These are phyloP conservation scores for Aphanoascus verrucosus DNA, from an alignment of 2,329 filamentous ascomycete species.

Conservation along the genomic window DNA sequence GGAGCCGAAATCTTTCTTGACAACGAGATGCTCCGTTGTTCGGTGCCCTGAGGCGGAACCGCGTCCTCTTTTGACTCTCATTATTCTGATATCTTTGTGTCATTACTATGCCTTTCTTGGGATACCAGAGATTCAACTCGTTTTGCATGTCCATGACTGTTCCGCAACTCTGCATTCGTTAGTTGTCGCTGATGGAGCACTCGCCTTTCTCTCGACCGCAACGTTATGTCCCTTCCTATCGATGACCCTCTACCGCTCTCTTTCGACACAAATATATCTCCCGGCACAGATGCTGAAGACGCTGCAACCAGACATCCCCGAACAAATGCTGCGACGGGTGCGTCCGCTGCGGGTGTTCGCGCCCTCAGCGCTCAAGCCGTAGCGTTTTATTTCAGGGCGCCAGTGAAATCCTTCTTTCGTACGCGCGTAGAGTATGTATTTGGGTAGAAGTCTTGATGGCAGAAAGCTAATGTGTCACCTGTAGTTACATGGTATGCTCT, in stretches of 20 bases:
- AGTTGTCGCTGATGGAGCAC: slow-evolving; percentile 18
- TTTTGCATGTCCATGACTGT: background rate
- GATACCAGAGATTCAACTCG: background rate
- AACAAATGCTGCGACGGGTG: slow-evolving; percentile 55
- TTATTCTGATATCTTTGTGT: background rate
- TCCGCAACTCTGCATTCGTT: background rate
- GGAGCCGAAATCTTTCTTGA: background rate
- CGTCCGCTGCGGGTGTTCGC: slow-evolving; percentile 75
- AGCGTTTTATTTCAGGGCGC: slow-evolving; percentile 83
- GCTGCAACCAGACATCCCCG: slow-evolving; percentile 37
- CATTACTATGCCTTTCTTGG: background rate
- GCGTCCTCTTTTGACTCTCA: background rate
- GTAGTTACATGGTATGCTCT: slow-evolving; percentile 42
- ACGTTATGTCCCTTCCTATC: slow-evolving; percentile 15
- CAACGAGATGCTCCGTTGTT: background rate
- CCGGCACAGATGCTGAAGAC: slow-evolving; percentile 18
- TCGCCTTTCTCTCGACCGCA: slow-evolving; percentile 1
- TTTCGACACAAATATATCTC: slow-evolving; percentile 6
- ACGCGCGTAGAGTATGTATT: slow-evolving; percentile 67
- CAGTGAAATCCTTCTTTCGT: slow-evolving; percentile 85
- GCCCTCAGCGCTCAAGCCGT: slow-evolving; percentile 74
- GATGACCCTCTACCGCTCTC: slow-evolving; percentile 10
- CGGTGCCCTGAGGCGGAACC: background rate
- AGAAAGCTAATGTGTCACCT: slow-evolving; percentile 14
- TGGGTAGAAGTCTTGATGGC: background rate